Evolutionary conservation across 1,284 basidiomycete genomes (phyloP).

Genomic region (Takashimella koratensis): DNA sequence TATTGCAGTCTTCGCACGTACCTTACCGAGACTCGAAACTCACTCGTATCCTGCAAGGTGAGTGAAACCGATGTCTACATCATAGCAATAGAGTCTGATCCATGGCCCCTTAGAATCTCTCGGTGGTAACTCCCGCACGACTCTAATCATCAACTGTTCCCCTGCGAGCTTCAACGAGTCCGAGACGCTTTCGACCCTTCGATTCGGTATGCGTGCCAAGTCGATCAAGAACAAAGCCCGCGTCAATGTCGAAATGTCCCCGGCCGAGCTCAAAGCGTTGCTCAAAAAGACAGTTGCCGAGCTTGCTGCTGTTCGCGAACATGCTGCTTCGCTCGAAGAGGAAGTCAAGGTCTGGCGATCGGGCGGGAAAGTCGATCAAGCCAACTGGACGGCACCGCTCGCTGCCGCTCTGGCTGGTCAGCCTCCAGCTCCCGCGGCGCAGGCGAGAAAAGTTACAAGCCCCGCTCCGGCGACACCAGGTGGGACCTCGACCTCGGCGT

Average conservation of each 20-base stretch:
- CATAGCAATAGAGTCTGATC: not conserved
- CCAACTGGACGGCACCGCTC: slow-evolving; percentile 67
- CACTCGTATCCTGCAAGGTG: slow-evolving; percentile 89
- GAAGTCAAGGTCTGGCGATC: slow-evolving; percentile 88
- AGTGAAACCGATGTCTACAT: slow-evolving; percentile 1
- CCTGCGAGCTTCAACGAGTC: slow-evolving; percentile 95
- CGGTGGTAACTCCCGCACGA: slow-evolving; percentile 97
- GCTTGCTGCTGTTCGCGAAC: slow-evolving; percentile 76
- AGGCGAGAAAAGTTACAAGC: slow-evolving; percentile 54
- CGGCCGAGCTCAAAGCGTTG: slow-evolving; percentile 88
- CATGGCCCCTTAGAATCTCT: slow-evolving; percentile 66
- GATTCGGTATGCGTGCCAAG: slow-evolving; percentile 98
- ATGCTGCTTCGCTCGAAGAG: slow-evolving; percentile 84
- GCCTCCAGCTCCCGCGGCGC: slow-evolving; percentile 41
- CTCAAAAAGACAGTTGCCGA: slow-evolving; percentile 87
- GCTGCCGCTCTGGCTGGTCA: slow-evolving; percentile 55
- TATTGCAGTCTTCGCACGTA: slow-evolving; percentile 86
- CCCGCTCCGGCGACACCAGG: slow-evolving; percentile 58
- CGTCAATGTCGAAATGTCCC: slow-evolving; percentile 96
- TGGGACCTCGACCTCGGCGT: slow-evolving; percentile 50
- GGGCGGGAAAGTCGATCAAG: slow-evolving; percentile 80
- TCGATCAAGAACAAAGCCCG: slow-evolving; percentile 99
- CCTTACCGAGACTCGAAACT: slow-evolving; percentile 99
- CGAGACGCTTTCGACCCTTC: slow-evolving; percentile 94
- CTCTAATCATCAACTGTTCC: slow-evolving; percentile 98